Conservation (phyloP, 495 filamentous ascomycete species). For the Wilcoxina mikolae region DNA sequence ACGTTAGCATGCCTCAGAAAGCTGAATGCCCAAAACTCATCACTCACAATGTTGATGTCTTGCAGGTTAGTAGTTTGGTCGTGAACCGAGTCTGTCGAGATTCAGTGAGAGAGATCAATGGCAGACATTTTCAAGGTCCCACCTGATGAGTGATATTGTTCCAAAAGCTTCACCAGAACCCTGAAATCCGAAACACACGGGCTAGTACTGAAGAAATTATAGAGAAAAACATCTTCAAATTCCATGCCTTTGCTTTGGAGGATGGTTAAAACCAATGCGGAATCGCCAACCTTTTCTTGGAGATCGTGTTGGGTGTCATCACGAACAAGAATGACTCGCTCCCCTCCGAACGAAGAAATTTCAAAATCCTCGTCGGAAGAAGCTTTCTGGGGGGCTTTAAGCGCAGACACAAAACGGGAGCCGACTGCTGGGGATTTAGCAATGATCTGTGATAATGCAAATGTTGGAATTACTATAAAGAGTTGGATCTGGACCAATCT, state of each 20-base stretch:
- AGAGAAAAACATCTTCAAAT: constrained; percentile 30
- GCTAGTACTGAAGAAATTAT: constrained; percentile 18
- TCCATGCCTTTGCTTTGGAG: constrained; percentile 37
- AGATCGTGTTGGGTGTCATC: constrained; percentile 29
- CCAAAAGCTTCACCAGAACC: neutral
- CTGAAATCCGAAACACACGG: constrained; percentile 2
- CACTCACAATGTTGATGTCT: neutral
- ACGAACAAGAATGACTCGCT: constrained; percentile 34
- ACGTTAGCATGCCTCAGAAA: neutral
- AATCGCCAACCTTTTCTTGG: constrained; percentile 25
- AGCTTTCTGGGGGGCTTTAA: neutral
- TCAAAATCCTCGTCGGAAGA: constrained; percentile 25
- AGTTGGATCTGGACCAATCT: constrained; percentile 31
- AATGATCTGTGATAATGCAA: constrained; percentile 17
- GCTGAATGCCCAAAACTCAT: neutral
- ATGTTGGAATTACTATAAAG: constrained; percentile 30
- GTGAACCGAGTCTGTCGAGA: neutral
- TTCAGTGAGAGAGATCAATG: neutral
- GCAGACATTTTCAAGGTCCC: neutral
- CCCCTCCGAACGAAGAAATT: constrained; percentile 31
- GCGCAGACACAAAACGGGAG: constrained; percentile 18
- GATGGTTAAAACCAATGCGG: constrained; percentile 32
- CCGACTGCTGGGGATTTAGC: neutral
- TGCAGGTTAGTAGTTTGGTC: neutral
- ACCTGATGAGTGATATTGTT: neutral